Base-by-base conservation (phyloP, 495 filamentous ascomycete genomes). In the Lasiosphaeria ovina region DNA sequence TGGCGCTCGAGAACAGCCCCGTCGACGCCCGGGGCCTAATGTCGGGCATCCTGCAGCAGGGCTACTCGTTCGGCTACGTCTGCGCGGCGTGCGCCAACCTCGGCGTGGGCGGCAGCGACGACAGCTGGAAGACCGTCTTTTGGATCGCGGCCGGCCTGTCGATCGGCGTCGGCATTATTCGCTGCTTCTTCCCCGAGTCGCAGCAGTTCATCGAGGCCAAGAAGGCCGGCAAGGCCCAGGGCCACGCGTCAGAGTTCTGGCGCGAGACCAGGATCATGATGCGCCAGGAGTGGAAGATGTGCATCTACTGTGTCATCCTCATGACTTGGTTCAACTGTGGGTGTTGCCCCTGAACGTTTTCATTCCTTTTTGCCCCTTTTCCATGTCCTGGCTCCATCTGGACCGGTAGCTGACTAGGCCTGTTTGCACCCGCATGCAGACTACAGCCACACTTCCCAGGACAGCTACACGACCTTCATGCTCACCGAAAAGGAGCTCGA, bases 381-480 rank as follows among this genome's bases (percentile, higher is more conserved):
- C 16, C 3, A 11, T 45, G 47, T 58, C 32, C 8, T 35, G 10
- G 0, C 0, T 35, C 24, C 6, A 2, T 33, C 35, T 16, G 24
- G 34, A 49, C 24, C 3, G 32, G 57, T 62, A n/a, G n/a, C 36
- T 62, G 35, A 55, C 45, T 35, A 3, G 40, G n/a, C 42, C 10
- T 24, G 24, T 24, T 24, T 24, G 1, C 24, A 24, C 24, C 24
- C 24, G 24, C 24, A 24, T 24, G 4, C 79, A 74, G 82, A 77
- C 71, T 85, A 86, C 71, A 83, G 80, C 55, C 86, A 89, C 69
- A 86, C 86, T 6, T 84, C 81, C 14, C 88, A 90, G 68, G 89
- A 92, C 69, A 85, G 80, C 60, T 92, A 91, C 71, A 90, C 87
- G 3, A 92, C 89, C 6, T 90, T 90, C 66, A 85, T 90, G 81